Conservation (phyloP, 2,329 filamentous ascomycete species). For the Paraphaeosphaeria minitans region DNA sequence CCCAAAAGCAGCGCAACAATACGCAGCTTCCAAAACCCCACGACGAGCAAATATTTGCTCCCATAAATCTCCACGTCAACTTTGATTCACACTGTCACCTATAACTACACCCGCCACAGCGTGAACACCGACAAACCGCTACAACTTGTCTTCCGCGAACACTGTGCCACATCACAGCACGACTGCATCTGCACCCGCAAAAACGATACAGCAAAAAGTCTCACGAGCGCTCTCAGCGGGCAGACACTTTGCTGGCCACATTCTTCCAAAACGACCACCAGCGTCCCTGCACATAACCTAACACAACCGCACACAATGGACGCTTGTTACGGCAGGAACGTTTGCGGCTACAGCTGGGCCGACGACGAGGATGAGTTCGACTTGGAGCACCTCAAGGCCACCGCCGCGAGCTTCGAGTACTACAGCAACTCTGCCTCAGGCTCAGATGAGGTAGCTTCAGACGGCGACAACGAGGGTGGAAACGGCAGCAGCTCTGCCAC, state of each 20-base stretch:
- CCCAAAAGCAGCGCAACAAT: no score
- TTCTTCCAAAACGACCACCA: not conserved
- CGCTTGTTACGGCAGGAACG: slow-evolving; percentile 1
- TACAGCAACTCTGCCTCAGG: not conserved
- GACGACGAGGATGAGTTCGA: slow-evolving; percentile 4
- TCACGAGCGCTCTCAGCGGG: no score
- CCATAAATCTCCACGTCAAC: no score
- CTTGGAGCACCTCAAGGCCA: not conserved
- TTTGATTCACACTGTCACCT: no score
- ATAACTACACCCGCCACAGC: no score
- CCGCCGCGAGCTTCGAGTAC: not conserved
- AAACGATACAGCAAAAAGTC: not conserved
- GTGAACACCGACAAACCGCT: no score
- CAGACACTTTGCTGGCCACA: not conserved
- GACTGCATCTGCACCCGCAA: not conserved
- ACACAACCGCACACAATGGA: not conserved
- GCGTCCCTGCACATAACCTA: not conserved
- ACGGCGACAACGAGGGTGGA: not conserved
- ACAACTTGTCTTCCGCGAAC: not conserved
- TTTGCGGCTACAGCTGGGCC: not conserved
- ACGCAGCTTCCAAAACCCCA: no score
- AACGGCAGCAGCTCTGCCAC: not conserved
- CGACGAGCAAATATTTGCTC: no score
- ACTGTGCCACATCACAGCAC: not conserved
- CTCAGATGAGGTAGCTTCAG: no score